Conservation (phyloP, 2,329 filamentous ascomycete species). For the Colletotrichum chrysophilum region DNA sequence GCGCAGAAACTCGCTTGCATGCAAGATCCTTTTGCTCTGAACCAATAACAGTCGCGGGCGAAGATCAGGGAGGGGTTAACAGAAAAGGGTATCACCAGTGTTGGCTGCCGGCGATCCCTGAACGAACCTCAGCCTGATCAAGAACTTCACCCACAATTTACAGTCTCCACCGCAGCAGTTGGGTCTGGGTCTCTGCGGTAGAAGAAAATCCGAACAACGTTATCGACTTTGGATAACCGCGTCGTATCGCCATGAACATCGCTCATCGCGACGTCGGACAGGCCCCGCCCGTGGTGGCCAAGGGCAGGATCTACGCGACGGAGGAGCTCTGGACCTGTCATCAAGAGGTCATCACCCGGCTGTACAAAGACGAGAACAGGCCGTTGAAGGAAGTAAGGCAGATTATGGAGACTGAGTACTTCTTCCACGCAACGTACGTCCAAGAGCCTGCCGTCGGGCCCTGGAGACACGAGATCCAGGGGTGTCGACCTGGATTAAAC, state of each 20-base stretch:
- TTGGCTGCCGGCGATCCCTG: not conserved
- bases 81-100: not conserved
- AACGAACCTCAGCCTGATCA: not conserved
- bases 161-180: not conserved
- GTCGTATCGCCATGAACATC: not conserved
- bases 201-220: not conserved
- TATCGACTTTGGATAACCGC: accelerated
- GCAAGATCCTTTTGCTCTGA: not conserved
- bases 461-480: not conserved
- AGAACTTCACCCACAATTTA: not conserved
- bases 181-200: not conserved
- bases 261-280: not conserved
- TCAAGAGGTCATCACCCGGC: not conserved
- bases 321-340: not conserved
- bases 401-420: slow-evolving; percentile 1
- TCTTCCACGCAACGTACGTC: not conserved
- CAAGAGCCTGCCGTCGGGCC: accelerated
- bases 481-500: not conserved
- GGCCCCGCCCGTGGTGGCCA: accelerated
- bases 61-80: not conserved
- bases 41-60: not conserved
- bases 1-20: not conserved
- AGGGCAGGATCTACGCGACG: not conserved
- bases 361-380: not conserved
- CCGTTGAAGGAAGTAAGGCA: not conserved